Conservation (phyloP, 306 rosid genomes). For the Psophocarpus tetragonolobus region DNA sequence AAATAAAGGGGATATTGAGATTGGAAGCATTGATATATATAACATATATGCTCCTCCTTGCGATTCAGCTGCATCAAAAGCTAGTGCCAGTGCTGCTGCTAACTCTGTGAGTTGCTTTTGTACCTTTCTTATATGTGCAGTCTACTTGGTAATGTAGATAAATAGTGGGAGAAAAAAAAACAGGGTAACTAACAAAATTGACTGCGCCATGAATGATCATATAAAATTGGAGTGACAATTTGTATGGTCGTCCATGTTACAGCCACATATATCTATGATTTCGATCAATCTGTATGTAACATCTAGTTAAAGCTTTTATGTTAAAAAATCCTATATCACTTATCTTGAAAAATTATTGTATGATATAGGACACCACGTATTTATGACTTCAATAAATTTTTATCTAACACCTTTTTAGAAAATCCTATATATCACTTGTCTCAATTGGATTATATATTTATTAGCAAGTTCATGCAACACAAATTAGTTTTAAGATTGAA, state of each 20-base stretch:
- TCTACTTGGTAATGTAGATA: background rate
- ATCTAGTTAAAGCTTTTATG: background rate
- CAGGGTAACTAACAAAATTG: background rate
- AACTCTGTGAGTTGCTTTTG: constrained; percentile 43
- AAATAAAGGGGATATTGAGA: constrained; percentile 4
- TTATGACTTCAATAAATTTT: no score
- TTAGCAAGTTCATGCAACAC: no score
- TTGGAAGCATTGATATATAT: constrained; percentile 39
- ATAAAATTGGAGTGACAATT: background rate
- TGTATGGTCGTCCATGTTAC: background rate
- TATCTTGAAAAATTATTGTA: no score
- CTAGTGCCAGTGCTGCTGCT: background rate
- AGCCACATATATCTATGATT: background rate
- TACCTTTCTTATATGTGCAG: background rate
- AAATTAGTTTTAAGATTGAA: no score
- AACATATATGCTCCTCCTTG: constrained; percentile 58
- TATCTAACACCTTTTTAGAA: no score
- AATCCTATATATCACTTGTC: no score
- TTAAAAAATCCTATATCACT: no score
- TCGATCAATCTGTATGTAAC: background rate
- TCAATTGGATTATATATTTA: no score
- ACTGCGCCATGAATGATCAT: background rate
- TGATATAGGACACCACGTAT: no score
- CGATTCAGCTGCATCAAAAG: constrained; percentile 23
- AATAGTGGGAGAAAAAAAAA: background rate